These are phyloP conservation scores for Lasiosphaeria miniovina DNA, from an alignment of 495 filamentous ascomycete species.

Conservation along the genomic window DNA sequence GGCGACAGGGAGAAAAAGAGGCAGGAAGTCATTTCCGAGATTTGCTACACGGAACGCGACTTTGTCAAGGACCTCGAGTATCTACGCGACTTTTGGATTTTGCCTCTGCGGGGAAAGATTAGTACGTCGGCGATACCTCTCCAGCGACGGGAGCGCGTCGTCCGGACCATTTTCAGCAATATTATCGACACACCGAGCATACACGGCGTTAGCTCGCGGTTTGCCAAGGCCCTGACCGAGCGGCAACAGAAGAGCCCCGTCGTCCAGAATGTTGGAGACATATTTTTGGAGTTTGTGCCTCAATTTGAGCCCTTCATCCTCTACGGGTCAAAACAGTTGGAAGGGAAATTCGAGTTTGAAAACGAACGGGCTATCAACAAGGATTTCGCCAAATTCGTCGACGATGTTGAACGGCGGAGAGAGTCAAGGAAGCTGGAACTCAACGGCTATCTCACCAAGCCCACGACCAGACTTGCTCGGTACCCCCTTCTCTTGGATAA, in stretches of 20 bases:
- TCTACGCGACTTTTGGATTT: slow-evolving; percentile 97
- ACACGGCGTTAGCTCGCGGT: slow-evolving; percentile 78
- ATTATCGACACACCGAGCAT: slow-evolving; percentile 78
- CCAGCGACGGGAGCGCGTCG: slow-evolving; percentile 81
- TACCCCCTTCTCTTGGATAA: slow-evolving; percentile 95
- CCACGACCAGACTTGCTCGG: slow-evolving; percentile 90
- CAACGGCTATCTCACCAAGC: slow-evolving; percentile 98
- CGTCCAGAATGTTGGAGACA: slow-evolving; percentile 86
- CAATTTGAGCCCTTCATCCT: slow-evolving; percentile 94
- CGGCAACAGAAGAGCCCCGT: slow-evolving; percentile 87
- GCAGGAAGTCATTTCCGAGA: slow-evolving; percentile 96
- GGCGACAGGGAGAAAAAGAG: slow-evolving; percentile 92
- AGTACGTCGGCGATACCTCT: slow-evolving; percentile 82
- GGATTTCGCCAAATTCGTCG: slow-evolving; percentile 85
- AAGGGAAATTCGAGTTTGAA: slow-evolving; percentile 97
- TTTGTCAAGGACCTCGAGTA: slow-evolving; percentile 99
- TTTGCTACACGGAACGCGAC: slow-evolving; percentile 98
- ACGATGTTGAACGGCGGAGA: slow-evolving; percentile 93
- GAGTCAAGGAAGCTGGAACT: slow-evolving; percentile 96
- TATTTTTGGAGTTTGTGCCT: slow-evolving; percentile 88
- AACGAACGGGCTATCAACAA: slow-evolving; percentile 87
- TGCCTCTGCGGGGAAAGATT: slow-evolving; percentile 71
- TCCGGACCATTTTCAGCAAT: slow-evolving; percentile 93
- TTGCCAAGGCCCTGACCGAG: slow-evolving; percentile 83
- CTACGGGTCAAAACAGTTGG: slow-evolving; percentile 94